Base-by-base conservation (phyloP, 1,139 yeast genomes). In the Candida dubliniensis region DNA sequence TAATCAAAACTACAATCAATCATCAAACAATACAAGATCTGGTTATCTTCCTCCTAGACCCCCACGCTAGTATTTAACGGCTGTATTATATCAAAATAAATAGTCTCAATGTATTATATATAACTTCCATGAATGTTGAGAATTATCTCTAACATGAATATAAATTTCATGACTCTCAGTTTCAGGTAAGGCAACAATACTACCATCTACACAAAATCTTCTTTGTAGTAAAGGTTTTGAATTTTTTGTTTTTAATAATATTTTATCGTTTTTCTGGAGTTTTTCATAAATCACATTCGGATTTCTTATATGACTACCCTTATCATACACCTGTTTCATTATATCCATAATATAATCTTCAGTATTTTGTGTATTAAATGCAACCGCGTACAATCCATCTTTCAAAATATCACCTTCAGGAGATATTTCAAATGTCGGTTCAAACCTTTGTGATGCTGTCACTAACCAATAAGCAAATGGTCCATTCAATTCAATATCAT, bases 391-490 rank as follows among this genome's bases (percentile, higher is more conserved):
- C 8, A 88, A 63, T 34, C 69, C 66, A 12, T 71, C 60, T n/a
- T 76, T 67, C 2, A 74, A 64, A 2, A 85, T 71, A 34, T 73
- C 58, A 0, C 95, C 86, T 1, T 61, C 47, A 0, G 97, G 97
- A 42, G 95, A 88, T 13, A 91, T 87, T 35, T 66, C 68, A 59
- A 88, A 90, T 0, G 74, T 74, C 2, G 80, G 76, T 60, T 90
- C 97, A 44, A 89, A 77, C 42, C 73, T 70, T 23, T 80, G 71
- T 2, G 87, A 74, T 1, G 86, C 76, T 0, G 91, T 76, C 13
- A 87, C 61, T 14, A 84, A 69, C 58, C 88, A 76, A 59, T 90
- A 90, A 1, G 90, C 79, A 57, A 81, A 83, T 0, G 79, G 76
- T 1, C 79, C 76, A 0, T 50, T 43, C 2, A 14, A 31, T 13